These are phyloP conservation scores for Grigorovia jiainica DNA, from an alignment of 805 yeast species.

Conservation along the genomic window DNA sequence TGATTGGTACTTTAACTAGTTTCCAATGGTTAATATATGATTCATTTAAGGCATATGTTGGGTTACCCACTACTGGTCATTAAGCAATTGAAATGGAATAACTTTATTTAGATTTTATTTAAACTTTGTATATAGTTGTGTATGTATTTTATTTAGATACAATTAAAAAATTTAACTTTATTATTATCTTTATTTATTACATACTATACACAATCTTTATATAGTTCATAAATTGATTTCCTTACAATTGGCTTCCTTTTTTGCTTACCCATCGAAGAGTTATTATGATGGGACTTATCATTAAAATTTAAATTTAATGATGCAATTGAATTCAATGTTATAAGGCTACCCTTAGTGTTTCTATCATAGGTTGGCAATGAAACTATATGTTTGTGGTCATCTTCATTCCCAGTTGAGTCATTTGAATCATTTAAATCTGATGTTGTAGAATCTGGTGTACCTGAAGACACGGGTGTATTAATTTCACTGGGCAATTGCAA, in stretches of 20 bases:
- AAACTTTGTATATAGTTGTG: too few species aligned
- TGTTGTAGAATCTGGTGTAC: background rate
- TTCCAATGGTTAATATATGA: slow-evolving; percentile 96
- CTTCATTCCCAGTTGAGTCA: background rate
- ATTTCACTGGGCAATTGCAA: background rate
- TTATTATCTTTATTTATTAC: background rate
- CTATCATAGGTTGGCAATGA: background rate
- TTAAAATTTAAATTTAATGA: background rate
- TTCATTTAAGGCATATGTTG: slow-evolving; percentile 88
- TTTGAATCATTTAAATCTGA: background rate
- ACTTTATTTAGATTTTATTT: background rate
- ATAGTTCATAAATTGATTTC: slow-evolving; percentile 3
- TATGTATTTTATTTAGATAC: too few species aligned
- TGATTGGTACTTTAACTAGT: slow-evolving; percentile 97
- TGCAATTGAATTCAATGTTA: background rate
- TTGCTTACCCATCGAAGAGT: too few species aligned
- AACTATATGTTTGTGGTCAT: background rate
- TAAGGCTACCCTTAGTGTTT: background rate
- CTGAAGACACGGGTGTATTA: background rate
- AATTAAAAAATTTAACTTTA: too few species aligned
- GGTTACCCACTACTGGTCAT: slow-evolving; percentile 89
- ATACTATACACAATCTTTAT: background rate
- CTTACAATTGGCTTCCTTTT: too few species aligned
- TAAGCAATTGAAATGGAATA: too few species aligned
- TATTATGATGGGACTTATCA: background rate